A percentile compares a stretch with the other conserved stretches of the same genome.
phyloP scores from a whole-genome alignment of 495 filamentous ascomycete species.

The Podospora pseudopauciseta region DNA sequence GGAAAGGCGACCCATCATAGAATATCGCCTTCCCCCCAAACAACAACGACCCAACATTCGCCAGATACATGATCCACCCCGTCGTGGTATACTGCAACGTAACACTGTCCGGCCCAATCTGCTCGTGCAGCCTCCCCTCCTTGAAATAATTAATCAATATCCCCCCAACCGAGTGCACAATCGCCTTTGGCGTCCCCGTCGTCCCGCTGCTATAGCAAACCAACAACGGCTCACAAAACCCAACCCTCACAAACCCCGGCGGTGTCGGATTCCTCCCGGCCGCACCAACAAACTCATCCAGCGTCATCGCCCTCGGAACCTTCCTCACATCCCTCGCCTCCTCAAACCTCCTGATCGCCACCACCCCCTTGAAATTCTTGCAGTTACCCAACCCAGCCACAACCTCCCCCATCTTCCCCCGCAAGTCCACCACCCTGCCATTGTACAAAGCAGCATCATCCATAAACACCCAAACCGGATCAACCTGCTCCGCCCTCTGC shows the following conservation, averaged over 20 bases:
- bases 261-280: conserved; percentile 39
- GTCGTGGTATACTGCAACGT: conserved; percentile 60
- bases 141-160: conserved; percentile 56
- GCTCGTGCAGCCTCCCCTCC: conserved; percentile 59
- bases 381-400: conserved; percentile 56
- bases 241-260: conserved; percentile 53
- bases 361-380: conserved; percentile 57
- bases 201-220: conserved; percentile 71
- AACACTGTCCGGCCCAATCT: conserved; percentile 46
- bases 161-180: conserved; percentile 67
- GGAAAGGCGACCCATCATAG: conserved; percentile 77
- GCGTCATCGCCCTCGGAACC: conserved; percentile 53
- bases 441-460: conserved; percentile 79
- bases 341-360: conserved; percentile 63
- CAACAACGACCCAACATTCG: conserved; percentile 50
- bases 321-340: conserved; percentile 54
- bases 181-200: conserved; percentile 71
- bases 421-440: conserved; percentile 66
- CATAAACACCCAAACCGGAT: conserved; percentile 70
- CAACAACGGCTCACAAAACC: conserved; percentile 66
- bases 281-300: conserved; percentile 50
- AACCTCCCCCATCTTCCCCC: conserved; percentile 66
- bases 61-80: conserved; percentile 84
- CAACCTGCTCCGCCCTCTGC: conserved; percentile 67
- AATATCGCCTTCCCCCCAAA: conserved; percentile 56